Conservation (phyloP, 495 filamentous ascomycete species). For the Hypoxylon cercidicola region DNA sequence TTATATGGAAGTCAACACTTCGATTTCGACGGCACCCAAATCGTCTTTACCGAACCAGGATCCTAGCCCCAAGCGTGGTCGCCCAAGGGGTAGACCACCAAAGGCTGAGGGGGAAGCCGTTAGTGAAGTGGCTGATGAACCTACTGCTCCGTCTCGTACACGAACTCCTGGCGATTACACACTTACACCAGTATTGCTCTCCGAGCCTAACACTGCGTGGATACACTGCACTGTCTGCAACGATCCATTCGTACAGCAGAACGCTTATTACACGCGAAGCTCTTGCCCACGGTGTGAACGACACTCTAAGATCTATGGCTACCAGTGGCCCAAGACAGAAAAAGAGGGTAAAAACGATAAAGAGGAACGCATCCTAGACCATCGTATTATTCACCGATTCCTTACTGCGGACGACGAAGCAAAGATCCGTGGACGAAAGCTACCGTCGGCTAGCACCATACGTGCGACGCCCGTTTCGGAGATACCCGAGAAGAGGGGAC, state of each 20-base stretch:
- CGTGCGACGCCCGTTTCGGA: constrained; percentile 6
- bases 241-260: constrained; percentile 81
- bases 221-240: constrained; percentile 86
- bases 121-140: constrained; percentile 12
- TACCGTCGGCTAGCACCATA: constrained; percentile 2
- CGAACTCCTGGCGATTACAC: constrained; percentile 81
- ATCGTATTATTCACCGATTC: constrained; percentile 76
- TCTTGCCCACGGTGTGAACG: constrained; percentile 93
- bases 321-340: constrained; percentile 94
- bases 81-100: constrained; percentile 29
- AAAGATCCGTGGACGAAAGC: constrained; percentile 58
- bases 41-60: constrained; percentile 1
- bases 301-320: constrained; percentile 95
- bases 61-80: constrained; percentile 27
- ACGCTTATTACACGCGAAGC: constrained; percentile 84
- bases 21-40: neutral
- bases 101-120: constrained; percentile 15
- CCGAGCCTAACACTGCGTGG: constrained; percentile 80
- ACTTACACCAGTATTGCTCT: constrained; percentile 75
- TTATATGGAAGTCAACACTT: neutral
- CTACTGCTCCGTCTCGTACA: constrained; percentile 47
- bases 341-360: constrained; percentile 74
- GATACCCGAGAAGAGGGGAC: constrained; percentile 25
- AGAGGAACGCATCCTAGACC: constrained; percentile 80
- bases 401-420: constrained; percentile 73